Base-by-base conservation (phyloP, 2,329 filamentous ascomycete species). In the Cercospora sojina region DNA sequence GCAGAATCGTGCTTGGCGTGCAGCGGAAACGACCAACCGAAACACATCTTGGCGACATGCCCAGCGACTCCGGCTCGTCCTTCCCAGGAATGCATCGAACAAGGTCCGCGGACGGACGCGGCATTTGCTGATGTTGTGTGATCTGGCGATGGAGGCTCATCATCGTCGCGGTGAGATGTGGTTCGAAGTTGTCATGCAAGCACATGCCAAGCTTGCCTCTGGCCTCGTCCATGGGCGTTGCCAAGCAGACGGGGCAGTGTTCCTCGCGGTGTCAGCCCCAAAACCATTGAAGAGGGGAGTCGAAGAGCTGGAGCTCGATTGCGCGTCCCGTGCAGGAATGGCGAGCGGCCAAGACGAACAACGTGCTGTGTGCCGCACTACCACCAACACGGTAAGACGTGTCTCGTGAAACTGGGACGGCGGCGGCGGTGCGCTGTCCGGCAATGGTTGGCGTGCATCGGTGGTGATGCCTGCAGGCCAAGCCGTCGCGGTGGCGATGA, bases 101-200 rank as follows among this genome's bases (percentile, higher is more conserved):
- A 25, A 18, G 20, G 63, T 41, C 63, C 63, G 63, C 63, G 63
- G 57, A 60, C 63, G 57, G 64, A 65, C 49, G 64, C 64, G 64
- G 49, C 57, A 49, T 65, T 23, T 47, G 58, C 13, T 25, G 58
- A 47, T 25, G 27, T 56, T n/a, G 16, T 56, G 53, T 32, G 53
- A 31, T 32, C 16, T 56, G 29, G 53, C 53, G 53, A 32, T 18
- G 25, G 4, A 31, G 32, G 25, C 12, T 51, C 47, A 23, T 25
- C 47, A 51, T 51, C 47, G 16, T 51, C 47, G 20, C 47, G 47
- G 18, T 51, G 47, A 6, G 20, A 23, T 13, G 12, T 51, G 47
- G 47, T 27, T 23, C 47, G 18, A 10, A 49, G n/a, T 5, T 43
- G 41, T 59, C 57, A 59, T 38, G 57, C 35, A 35, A 49, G 38